phyloP scores from a whole-genome alignment of 2,329 filamentous ascomycete species.

The Amphichorda felina region DNA sequence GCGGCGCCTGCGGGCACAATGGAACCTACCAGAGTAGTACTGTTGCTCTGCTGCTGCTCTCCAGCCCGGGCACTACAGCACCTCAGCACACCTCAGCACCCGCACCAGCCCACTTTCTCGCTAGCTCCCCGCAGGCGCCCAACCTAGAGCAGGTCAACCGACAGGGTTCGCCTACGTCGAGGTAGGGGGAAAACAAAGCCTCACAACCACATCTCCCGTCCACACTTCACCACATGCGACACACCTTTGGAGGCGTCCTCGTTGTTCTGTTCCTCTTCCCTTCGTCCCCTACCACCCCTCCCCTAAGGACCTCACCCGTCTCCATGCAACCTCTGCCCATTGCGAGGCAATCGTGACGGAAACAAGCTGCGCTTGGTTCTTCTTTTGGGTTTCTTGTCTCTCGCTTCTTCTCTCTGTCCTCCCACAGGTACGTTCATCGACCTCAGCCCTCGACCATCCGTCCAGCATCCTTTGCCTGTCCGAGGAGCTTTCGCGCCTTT shows the following conservation, averaged over 20 bases:
- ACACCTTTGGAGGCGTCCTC: background rate
- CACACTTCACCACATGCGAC: slow-evolving; percentile 1
- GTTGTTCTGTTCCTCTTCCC: slow-evolving; percentile 13
- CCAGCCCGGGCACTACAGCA: too few relatives aligned
- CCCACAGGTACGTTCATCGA: slow-evolving; percentile 13
- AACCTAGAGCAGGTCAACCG: too few relatives aligned
- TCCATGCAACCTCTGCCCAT: slow-evolving; percentile 23
- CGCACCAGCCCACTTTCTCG: too few relatives aligned
- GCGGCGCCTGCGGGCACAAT: too few relatives aligned
- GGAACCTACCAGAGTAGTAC: too few relatives aligned
- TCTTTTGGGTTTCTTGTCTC: slow-evolving; percentile 10
- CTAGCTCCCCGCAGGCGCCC: too few relatives aligned
- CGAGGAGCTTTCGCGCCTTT: too few relatives aligned
- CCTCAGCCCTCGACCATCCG: background rate
- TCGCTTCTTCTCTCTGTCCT: slow-evolving; percentile 10
- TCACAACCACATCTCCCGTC: slow-evolving; percentile 18
- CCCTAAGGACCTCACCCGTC: slow-evolving; percentile 12
- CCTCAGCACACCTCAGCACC: too few relatives aligned
- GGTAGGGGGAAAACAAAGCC: slow-evolving; percentile 25
- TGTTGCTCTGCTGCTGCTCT: too few relatives aligned
- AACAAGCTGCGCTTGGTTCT: slow-evolving; percentile 17
- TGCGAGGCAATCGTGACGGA: slow-evolving; percentile 25
- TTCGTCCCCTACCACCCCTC: slow-evolving; percentile 10
- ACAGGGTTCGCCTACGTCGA: too few relatives aligned
- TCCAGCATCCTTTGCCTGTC: too few relatives aligned